Conservation (phyloP, 140 eudicot species). For the Oenanthe javanica region DNA sequence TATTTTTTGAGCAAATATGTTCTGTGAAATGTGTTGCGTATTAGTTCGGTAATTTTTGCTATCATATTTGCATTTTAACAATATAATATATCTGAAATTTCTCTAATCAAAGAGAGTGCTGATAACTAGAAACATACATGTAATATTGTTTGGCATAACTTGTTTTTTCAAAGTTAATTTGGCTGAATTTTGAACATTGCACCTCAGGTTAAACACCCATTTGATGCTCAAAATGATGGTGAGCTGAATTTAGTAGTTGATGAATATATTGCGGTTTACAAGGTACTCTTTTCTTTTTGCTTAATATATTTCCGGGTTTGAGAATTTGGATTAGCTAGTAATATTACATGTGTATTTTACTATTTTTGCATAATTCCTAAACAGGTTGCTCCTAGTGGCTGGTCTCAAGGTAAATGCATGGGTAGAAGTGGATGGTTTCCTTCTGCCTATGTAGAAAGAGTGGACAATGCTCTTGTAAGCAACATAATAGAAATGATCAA, state of each 20-base stretch:
- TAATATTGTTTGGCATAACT: background rate
- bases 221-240: constrained; percentile 90
- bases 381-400: constrained; percentile 73
- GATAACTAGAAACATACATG: background rate
- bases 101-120: background rate
- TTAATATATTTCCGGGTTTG: background rate
- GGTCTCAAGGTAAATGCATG: constrained; percentile 94
- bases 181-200: background rate
- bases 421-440: constrained; percentile 96
- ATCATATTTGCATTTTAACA: background rate
- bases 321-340: background rate
- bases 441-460: constrained; percentile 73
- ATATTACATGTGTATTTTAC: background rate
- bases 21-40: background rate
- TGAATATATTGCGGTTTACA: constrained; percentile 68
- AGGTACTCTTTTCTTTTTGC: constrained; percentile 41
- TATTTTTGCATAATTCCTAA: background rate
- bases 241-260: constrained; percentile 70
- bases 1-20: background rate
- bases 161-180: background rate
- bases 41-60: too few relatives aligned
- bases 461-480: constrained; percentile 31
- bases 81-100: background rate
- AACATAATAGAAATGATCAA: background rate
- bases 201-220: constrained; percentile 66